A percentile compares a stretch with the other conserved stretches of the same genome.
These are phyloP conservation scores for Beta vulgaris DNA, from an alignment of 148 eudicot genomes.

Conservation along the genomic window DNA sequence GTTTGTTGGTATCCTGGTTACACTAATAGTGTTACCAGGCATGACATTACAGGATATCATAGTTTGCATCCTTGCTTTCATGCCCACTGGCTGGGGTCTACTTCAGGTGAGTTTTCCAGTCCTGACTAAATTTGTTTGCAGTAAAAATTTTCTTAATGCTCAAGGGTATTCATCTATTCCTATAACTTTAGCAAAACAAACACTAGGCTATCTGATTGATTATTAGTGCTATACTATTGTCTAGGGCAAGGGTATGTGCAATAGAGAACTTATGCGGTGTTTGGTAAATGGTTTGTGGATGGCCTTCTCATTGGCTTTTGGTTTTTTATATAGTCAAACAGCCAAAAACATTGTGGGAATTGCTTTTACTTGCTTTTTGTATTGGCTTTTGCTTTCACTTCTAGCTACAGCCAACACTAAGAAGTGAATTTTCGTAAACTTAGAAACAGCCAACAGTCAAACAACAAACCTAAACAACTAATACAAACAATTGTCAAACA, in stretches of 20 bases:
- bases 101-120: slow-evolving; percentile 31
- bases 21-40: slow-evolving; percentile 56
- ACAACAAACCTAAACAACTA: too few species aligned
- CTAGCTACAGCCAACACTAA: too few species aligned
- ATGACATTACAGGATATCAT: slow-evolving; percentile 69
- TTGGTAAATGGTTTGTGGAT: neutral
- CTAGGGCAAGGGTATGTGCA: neutral
- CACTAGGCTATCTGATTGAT: neutral
- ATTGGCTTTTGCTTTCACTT: too few species aligned
- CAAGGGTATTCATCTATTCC: too few species aligned
- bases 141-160: neutral
- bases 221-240: neutral
- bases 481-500: too few species aligned
- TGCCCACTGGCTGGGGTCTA: slow-evolving; percentile 91
- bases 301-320: too few species aligned
- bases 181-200: neutral
- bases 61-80: slow-evolving; percentile 86
- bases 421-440: too few species aligned
- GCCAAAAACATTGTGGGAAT: too few species aligned
- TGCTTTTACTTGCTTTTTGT: too few species aligned
- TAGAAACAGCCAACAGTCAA: too few species aligned
- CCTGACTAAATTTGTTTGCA: neutral
- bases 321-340: too few species aligned
- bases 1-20: slow-evolving; percentile 42
- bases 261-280: neutral